Base-by-base conservation (phyloP, 495 filamentous ascomycete genomes). In the Acidomyces sp. region DNA sequence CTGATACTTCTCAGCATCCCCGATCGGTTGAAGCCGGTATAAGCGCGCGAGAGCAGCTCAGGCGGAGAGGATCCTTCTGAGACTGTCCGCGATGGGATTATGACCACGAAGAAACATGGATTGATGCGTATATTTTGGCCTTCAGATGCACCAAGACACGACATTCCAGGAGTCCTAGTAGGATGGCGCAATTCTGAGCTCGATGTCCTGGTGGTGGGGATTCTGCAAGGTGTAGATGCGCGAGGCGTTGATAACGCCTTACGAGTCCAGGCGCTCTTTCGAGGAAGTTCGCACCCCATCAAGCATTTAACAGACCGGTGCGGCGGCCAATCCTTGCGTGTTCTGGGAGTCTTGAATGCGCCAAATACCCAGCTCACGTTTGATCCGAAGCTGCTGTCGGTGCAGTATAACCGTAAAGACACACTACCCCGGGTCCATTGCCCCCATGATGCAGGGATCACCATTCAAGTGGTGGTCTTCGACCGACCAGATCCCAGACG, bases 121-220 rank as follows among this genome's bases (percentile, higher is more conserved):
- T 67, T 96, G 68, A 80, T 96, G 75, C 81, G 90, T 61, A 75
- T 99, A 66, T 96, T 99, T 63, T 99, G 90, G 90, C 90, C 90
- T 46, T 78, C 80, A 45, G 86, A 96, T 65, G 75, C 77, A 18
- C 73, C 77, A 55, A 79, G 71, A 17, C 76, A 75, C 37, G 64
- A 68, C 15, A 32, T 45, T 16, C 71, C 80, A 24, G 92, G 92
- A 6, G 80, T 92, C 32, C 75, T 99, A 43, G 82, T 99, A 15
- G 90, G 90, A 46, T 99, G 86, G 85, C 71, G 82, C 46, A 99
- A 99, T 55, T 94, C 87, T 25, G 79, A 78, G 43, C 64, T 84
- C 35, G 90, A 99, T 62, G 62, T 95, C 22, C 79, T 96, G 51
- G 85, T 96, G 19, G 71, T 95, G 39, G 76, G 85, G 7, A 75